phyloP scores from a whole-genome alignment of 176 grass and related monocot species.

The Zoysia pacifica region DNA sequence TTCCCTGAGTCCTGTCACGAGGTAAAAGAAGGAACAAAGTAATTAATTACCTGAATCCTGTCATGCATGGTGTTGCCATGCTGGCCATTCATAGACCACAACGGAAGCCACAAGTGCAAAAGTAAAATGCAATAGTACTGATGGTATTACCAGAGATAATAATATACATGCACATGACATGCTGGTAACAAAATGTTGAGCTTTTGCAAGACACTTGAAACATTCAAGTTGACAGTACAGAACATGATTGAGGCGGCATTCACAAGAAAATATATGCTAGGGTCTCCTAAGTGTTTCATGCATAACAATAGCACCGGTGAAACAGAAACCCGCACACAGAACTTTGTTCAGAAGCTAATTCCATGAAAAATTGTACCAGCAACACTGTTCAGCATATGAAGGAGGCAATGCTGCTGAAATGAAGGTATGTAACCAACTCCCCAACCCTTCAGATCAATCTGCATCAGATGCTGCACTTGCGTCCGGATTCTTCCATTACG shows the following conservation, averaged over 20 bases:
- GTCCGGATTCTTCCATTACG: conserved; percentile 77
- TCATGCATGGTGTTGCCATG: background rate
- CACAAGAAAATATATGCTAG: conserved; percentile 4
- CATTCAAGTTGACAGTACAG: background rate
- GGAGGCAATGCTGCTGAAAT: conserved; percentile 93
- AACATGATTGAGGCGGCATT: background rate
- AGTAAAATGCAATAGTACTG: conserved; percentile 3
- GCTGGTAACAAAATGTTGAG: background rate
- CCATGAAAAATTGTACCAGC: conserved; percentile 54
- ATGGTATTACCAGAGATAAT: background rate
- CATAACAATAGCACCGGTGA: background rate
- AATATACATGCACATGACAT: background rate
- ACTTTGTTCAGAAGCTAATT: conserved; percentile 17
- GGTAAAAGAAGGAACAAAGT: background rate
- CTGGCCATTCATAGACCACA: background rate
- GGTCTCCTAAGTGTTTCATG: background rate
- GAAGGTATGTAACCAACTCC: conserved; percentile 77
- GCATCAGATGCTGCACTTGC: conserved; percentile 97
- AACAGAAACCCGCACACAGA: background rate
- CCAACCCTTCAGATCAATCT: conserved; percentile 99
- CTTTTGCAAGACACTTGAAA: background rate
- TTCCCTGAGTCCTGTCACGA: conserved; percentile 73
- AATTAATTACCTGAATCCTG: background rate
- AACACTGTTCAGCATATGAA: conserved; percentile 98
- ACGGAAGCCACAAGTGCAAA: background rate